Evolutionary conservation across 2,329 filamentous ascomycete species (phyloP).

Genomic region (Penicillium thymicola): DNA sequence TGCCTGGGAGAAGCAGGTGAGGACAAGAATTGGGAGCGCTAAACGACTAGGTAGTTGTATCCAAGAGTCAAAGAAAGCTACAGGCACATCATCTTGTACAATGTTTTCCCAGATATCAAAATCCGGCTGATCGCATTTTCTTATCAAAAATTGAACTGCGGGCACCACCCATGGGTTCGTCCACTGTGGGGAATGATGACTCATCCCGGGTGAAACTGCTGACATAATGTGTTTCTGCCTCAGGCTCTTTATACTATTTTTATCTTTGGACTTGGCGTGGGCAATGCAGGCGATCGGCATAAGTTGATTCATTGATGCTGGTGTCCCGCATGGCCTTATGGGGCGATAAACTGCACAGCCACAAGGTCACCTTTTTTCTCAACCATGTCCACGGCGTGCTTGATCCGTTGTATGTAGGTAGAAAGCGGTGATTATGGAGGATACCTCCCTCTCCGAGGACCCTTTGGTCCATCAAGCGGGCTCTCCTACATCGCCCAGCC

Average conservation of each 20-base stretch:
- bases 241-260: conserved; percentile 4
- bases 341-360: conserved; percentile 16
- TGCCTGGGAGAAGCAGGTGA: conserved; percentile 9
- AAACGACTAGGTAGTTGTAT: neutral
- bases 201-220: neutral
- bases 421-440: conserved; percentile 23
- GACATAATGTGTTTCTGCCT: neutral
- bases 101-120: neutral
- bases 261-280: conserved; percentile 4
- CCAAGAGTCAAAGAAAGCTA: neutral
- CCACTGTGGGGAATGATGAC: conserved; percentile 6
- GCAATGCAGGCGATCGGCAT: conserved; percentile 6
- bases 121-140: conserved; percentile 4
- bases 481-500: neutral
- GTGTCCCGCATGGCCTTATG: conserved; percentile 9
- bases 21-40: neutral
- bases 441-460: conserved; percentile 11
- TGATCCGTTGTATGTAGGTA: conserved; percentile 17
- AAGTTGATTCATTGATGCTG: conserved; percentile 1
- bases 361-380: conserved; percentile 8
- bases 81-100: neutral
- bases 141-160: conserved; percentile 8
- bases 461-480: neutral
- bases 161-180: neutral
- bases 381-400: conserved; percentile 3